These are phyloP conservation scores for Leccinum imitatum DNA, from an alignment of 768 basidiomycete genomes.

Conservation along the genomic window DNA sequence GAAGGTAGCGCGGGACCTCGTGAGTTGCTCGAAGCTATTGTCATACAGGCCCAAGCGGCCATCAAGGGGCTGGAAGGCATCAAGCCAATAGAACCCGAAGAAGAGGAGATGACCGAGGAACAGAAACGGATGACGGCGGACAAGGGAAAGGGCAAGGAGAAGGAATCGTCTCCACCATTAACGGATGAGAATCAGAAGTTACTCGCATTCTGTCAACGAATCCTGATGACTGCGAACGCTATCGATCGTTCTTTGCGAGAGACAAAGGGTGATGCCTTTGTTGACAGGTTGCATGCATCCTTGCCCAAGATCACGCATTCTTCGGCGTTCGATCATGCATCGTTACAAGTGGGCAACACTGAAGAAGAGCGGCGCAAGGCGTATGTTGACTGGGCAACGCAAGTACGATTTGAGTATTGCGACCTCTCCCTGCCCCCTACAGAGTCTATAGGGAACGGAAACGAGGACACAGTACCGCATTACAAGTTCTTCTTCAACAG, in stretches of 20 bases:
- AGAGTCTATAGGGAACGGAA: slow-evolving; percentile 35
- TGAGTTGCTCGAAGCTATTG: slow-evolving; percentile 87
- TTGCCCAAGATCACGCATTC: slow-evolving; percentile 71
- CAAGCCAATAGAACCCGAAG: slow-evolving; percentile 45
- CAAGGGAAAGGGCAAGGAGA: slow-evolving; percentile 65
- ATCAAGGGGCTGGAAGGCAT: slow-evolving; percentile 79
- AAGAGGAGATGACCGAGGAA: slow-evolving; percentile 82
- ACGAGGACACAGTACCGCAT: slow-evolving; percentile 58
- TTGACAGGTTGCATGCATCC: slow-evolving; percentile 71
- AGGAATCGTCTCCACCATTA: slow-evolving; percentile 35
- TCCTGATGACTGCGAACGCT: slow-evolving; percentile 75
- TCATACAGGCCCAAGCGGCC: slow-evolving; percentile 90
- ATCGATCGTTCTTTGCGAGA: slow-evolving; percentile 88
- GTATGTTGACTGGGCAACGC: slow-evolving; percentile 84
- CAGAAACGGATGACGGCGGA: slow-evolving; percentile 81
- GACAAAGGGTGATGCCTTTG: slow-evolving; percentile 86
- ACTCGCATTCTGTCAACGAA: slow-evolving; percentile 80
- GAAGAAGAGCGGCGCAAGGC: slow-evolving; percentile 66
- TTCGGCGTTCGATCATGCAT: slow-evolving; percentile 41
- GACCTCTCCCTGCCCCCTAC: slow-evolving; percentile 61
- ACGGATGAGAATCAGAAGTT: slow-evolving; percentile 80
- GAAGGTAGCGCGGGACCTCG: slow-evolving; percentile 91
- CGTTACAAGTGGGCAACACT: slow-evolving; percentile 45
- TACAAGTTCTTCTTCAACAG: slow-evolving; percentile 83
- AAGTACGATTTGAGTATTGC: slow-evolving; percentile 86